Evolutionary conservation across 768 basidiomycete genomes (phyloP).

Genomic region (Cystobasidium onofrii): DNA sequence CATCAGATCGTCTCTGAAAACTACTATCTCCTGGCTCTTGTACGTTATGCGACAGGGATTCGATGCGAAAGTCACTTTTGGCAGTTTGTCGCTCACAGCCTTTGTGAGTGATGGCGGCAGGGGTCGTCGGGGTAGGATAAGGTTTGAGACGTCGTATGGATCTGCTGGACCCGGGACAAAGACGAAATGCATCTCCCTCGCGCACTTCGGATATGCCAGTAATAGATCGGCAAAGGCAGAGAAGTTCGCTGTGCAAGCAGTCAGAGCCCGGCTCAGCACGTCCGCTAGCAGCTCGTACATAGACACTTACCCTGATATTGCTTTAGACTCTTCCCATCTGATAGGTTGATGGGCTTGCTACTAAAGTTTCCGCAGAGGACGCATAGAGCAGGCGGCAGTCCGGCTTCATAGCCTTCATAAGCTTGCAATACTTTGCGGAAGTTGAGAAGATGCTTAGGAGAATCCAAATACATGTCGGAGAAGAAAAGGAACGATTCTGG

Average conservation of each 20-base stretch:
- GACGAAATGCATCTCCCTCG: constrained; percentile 74
- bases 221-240: constrained; percentile 78
- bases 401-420: constrained; percentile 71
- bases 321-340: constrained; percentile 64
- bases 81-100: constrained; percentile 63
- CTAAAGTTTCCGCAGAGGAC: constrained; percentile 94
- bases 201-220: constrained; percentile 66
- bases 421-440: constrained; percentile 73
- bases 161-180: constrained; percentile 92
- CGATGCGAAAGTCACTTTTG: constrained; percentile 70
- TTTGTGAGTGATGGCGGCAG: constrained; percentile 67
- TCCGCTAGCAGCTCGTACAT: neutral
- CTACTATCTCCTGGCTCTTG: constrained; percentile 87
- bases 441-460: constrained; percentile 68
- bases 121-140: constrained; percentile 67
- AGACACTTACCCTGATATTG: constrained; percentile 67
- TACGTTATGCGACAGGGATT: constrained; percentile 94
- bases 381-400: constrained; percentile 77
- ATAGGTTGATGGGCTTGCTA: constrained; percentile 67
- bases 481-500: constrained; percentile 61
- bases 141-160: constrained; percentile 63
- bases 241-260: constrained; percentile 60
- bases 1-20: constrained; percentile 90
- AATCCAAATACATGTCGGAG: constrained; percentile 93
- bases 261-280: neutral